phyloP scores from a whole-genome alignment of 305 asterid species.

The Petunia hybrid region DNA sequence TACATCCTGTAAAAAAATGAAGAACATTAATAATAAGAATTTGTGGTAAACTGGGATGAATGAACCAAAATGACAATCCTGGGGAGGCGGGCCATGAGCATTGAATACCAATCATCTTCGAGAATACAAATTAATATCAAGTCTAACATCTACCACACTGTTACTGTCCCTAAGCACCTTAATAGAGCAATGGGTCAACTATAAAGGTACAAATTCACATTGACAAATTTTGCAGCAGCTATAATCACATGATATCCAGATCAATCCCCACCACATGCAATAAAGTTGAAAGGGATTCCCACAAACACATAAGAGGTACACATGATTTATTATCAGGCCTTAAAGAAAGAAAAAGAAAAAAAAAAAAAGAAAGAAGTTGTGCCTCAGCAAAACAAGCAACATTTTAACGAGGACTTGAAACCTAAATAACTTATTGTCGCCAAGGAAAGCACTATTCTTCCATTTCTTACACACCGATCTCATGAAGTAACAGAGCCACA shows the following conservation, averaged over 20 bases:
- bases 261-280: slow-evolving; percentile 28
- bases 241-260: background rate
- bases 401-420: slow-evolving; percentile 11
- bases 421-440: slow-evolving; percentile 1
- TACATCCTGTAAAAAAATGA: slow-evolving; percentile 61
- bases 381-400: slow-evolving; percentile 14
- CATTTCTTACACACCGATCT: background rate
- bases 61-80: slow-evolving; percentile 19
- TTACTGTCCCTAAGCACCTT: background rate
- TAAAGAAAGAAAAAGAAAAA: background rate
- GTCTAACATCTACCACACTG: slow-evolving; percentile 11
- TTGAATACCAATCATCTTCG: background rate
- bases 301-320: background rate
- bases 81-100: background rate
- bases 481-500: background rate
- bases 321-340: background rate
- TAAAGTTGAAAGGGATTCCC: slow-evolving; percentile 5
- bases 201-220: background rate
- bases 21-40: slow-evolving; percentile 4
- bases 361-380: background rate
- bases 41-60: background rate
- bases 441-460: background rate
- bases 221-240: background rate
- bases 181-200: slow-evolving; percentile 12
- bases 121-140: slow-evolving; percentile 19